Conservation (phyloP, 177 flowering plant species). For the Telopea speciosissima region DNA sequence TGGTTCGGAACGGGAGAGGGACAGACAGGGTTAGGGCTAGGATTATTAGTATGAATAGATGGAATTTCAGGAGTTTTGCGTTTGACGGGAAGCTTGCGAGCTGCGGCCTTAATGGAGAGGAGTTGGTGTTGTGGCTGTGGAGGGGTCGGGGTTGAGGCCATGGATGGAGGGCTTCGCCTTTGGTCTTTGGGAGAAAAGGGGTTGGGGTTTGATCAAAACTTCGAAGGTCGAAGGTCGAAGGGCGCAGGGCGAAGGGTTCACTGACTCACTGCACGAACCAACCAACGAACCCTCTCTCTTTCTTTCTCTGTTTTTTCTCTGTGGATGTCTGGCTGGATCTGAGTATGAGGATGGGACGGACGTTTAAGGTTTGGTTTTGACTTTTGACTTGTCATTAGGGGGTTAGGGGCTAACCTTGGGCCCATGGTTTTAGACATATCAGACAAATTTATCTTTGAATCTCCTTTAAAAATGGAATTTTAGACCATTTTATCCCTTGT, state of each 20-base stretch:
- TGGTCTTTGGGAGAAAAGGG: not conserved
- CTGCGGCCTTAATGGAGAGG: constrained; percentile 27
- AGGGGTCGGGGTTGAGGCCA: constrained; percentile 27
- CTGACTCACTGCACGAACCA: not conserved
- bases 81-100: constrained; percentile 63
- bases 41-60: constrained; percentile 4
- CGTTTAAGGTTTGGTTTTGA: too few relatives aligned
- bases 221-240: too few relatives aligned
- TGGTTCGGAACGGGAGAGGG: not conserved
- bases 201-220: not conserved
- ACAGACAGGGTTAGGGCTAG: constrained; percentile 12
- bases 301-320: too few relatives aligned
- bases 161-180: constrained; percentile 10
- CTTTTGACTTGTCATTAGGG: too few relatives aligned
- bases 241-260: too few relatives aligned
- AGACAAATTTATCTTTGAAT: too few relatives aligned
- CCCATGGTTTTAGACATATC: too few relatives aligned
- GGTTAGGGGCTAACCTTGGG: too few relatives aligned
- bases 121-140: constrained; percentile 14
- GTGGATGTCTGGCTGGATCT: too few relatives aligned
- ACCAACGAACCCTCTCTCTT: not conserved
- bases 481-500: too few relatives aligned
- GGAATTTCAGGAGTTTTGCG: constrained; percentile 43
- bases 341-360: too few relatives aligned
- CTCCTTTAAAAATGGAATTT: too few relatives aligned